These are phyloP conservation scores for Trichopus zeylanicus DNA, from an alignment of 116 monocot species.

Conservation along the genomic window DNA sequence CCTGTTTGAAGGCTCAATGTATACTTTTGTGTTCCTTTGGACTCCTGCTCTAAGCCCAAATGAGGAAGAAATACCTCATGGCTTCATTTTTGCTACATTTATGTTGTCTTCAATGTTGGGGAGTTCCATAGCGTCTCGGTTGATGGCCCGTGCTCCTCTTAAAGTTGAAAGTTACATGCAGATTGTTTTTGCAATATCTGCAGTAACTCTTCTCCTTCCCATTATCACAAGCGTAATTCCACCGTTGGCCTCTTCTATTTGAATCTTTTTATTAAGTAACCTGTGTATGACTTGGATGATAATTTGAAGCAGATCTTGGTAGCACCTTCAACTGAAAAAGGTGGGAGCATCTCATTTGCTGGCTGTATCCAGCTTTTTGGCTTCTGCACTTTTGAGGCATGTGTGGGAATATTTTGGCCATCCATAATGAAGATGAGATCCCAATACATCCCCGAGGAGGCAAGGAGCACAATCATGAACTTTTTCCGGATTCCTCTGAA, in stretches of 20 bases:
- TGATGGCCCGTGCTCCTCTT: slow-evolving; percentile 53
- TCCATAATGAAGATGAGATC: slow-evolving; percentile 99
- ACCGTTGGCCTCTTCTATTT: neutral
- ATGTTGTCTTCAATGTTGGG: slow-evolving; percentile 99
- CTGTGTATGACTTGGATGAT: neutral
- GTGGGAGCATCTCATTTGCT: slow-evolving; percentile 64
- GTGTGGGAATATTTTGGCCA: slow-evolving; percentile 97
- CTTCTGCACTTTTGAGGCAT: slow-evolving; percentile 91
- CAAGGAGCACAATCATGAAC: slow-evolving; percentile 99
- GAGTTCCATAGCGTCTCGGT: slow-evolving; percentile 83
- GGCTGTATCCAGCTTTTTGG: slow-evolving; percentile 82
- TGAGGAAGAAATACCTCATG: slow-evolving; percentile 94
- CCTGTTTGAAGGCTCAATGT: slow-evolving; percentile 97
- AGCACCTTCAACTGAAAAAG: slow-evolving; percentile 43
- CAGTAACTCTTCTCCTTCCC: slow-evolving; percentile 77
- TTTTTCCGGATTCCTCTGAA: slow-evolving; percentile 98
- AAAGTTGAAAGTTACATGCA: slow-evolving; percentile 99
- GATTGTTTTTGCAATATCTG: slow-evolving; percentile 71
- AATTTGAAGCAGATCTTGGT: slow-evolving; percentile 48
- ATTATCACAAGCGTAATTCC: slow-evolving; percentile 58
- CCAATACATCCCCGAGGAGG: slow-evolving; percentile 98
- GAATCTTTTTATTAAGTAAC: neutral
- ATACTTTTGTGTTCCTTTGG: slow-evolving; percentile 96
- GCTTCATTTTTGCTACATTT: slow-evolving; percentile 98
- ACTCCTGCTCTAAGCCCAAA: slow-evolving; percentile 97